Base-by-base conservation (phyloP, 129 eudicot genomes). In the Pseudognaphalium luteoalbum region DNA sequence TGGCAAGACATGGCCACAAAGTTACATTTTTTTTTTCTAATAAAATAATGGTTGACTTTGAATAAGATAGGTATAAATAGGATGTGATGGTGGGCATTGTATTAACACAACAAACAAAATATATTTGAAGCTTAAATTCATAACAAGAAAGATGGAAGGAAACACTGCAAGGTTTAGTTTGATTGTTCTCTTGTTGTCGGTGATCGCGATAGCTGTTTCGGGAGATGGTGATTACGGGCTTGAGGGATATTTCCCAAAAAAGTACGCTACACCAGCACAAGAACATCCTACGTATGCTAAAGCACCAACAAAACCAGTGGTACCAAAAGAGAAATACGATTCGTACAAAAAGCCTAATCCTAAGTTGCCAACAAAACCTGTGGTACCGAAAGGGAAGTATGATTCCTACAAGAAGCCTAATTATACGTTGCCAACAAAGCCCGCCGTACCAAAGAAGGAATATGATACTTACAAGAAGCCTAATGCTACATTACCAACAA, bases 171-270 rank as follows among this genome's bases (percentile, higher is more conserved):
- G 66, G 32, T 19, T 58, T 41, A 35, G 76, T 39, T 70, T 32
- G 10, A 21, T 17, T 70, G 37, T 75, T 60, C 41, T 85, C 66
- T 74, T 81, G 30, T 57, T 75, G 32, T 78, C 59, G 2, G 12
- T 68, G 57, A 15, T 77, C 2, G 33, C 32, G 2, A 21, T 85
- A 52, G 22, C 75, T 65, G 73, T 28, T 58, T 73, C 66, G 0
- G 82, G 79, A 2, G 80, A 80, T 19, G 7, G 30, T 47, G 77
- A 83, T 15, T 85, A 85, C 51, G 83, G 80, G n/a, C 60, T 65
- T n/a, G 68, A 70, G 37, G 74, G 33, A 22, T 47, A 30, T 7
- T 22, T 44, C 19, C 67, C 72, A 61, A 9, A 80, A 21, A 81
- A 69, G 11, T 37, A 47, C 2, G 69, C 14, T 11, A 66, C 11